Conservation (phyloP, 129 eudicot genomes). For the Silybum marianum region DNA sequence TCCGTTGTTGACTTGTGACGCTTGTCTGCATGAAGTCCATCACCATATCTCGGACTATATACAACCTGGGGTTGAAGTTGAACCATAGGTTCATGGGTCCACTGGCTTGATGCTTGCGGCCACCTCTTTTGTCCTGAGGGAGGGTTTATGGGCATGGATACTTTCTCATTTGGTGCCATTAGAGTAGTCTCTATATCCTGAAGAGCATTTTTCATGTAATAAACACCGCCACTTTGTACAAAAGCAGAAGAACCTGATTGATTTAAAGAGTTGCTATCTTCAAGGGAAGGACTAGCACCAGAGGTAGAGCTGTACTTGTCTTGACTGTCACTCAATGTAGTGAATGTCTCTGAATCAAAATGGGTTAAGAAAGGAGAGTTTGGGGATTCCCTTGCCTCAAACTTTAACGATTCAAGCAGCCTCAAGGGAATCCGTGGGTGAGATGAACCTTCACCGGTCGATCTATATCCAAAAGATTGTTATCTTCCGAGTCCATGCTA, state of each 20-base stretch:
- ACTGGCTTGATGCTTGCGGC: constrained; percentile 41
- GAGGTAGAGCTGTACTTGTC: constrained; percentile 68
- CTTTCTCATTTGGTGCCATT: constrained; percentile 71
- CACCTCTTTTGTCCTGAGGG: constrained; percentile 46
- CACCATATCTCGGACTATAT: constrained; percentile 26
- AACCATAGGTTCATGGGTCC: constrained; percentile 41
- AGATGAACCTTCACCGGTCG: constrained; percentile 43
- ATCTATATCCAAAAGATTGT: constrained; percentile 48
- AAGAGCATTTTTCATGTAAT: constrained; percentile 50
- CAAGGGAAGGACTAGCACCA: constrained; percentile 59
- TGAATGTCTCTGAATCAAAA: constrained; percentile 50
- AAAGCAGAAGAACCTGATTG: constrained; percentile 35
- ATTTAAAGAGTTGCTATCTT: constrained; percentile 47
- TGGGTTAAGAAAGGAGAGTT: constrained; percentile 69
- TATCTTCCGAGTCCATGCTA: constrained; percentile 83
- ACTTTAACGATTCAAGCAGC: constrained; percentile 54
- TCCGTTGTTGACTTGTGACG: constrained; percentile 35
- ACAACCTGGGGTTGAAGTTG: constrained; percentile 37
- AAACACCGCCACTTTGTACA: constrained; percentile 31
- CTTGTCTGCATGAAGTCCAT: constrained; percentile 30
- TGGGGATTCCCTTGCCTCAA: constrained; percentile 64
- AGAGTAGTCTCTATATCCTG: constrained; percentile 70
- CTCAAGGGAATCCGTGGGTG: constrained; percentile 35
- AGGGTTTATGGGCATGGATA: constrained; percentile 9
- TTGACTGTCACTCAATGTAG: constrained; percentile 51